These are phyloP conservation scores for Auxenochlorella pyrenoidosa DNA, from an alignment of 139 green algal genomes.

Conservation along the genomic window DNA sequence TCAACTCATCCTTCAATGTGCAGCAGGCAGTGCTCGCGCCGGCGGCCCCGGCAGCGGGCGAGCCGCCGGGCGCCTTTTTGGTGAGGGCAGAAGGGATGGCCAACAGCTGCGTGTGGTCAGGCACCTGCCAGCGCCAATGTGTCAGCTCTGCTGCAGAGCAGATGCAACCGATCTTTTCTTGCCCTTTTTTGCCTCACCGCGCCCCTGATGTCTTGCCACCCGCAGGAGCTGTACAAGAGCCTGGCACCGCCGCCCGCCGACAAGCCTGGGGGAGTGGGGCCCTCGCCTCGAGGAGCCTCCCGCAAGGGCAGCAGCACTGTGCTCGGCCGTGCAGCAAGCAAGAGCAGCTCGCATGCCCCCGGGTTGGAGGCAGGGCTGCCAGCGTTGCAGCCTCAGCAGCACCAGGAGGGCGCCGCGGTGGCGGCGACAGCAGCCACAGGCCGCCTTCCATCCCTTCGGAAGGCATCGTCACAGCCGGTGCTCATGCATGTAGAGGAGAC, in stretches of 20 bases:
- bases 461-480: neutral
- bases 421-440: neutral
- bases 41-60: neutral
- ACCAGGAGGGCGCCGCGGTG: neutral
- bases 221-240: constrained; percentile 22
- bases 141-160: too few species aligned
- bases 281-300: neutral
- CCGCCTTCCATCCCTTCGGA: constrained; percentile 1
- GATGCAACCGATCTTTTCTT: neutral
- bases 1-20: neutral
- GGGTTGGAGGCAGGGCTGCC: neutral
- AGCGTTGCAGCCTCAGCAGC: neutral
- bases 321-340: neutral
- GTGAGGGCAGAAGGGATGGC: neutral
- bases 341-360: neutral
- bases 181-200: too few species aligned
- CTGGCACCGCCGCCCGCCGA: neutral
- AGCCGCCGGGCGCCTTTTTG: constrained; percentile 5
- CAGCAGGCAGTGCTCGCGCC: neutral
- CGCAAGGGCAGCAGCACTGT: neutral
- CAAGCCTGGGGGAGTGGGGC: neutral
- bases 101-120: neutral
- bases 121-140: neutral
- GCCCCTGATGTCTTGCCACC: too few species aligned
- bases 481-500: neutral